These are phyloP conservation scores for Rhodotorula sp. DNA, from an alignment of 1,284 basidiomycete species.

Conservation along the genomic window DNA sequence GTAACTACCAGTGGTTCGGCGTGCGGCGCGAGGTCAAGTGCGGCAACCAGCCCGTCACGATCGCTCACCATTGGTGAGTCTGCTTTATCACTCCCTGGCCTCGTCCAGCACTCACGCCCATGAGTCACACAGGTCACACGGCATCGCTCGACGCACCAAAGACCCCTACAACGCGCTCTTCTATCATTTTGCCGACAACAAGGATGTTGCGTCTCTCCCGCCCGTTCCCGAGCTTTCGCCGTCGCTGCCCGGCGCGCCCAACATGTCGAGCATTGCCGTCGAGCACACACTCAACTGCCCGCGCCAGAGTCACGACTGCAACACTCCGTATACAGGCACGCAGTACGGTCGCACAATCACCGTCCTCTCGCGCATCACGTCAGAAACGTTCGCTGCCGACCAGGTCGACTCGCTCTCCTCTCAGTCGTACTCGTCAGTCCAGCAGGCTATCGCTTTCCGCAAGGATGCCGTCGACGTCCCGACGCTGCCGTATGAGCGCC, in stretches of 20 bases:
- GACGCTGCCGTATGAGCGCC: constrained; percentile 5
- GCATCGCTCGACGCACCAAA: constrained; percentile 25
- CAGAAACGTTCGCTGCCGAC: constrained; percentile 27
- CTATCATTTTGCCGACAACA: constrained; percentile 31
- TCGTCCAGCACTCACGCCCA: background rate
- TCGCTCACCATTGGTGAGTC: constrained; percentile 37
- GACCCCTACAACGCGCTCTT: constrained; percentile 36
- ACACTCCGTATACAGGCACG: background rate
- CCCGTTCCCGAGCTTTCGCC: constrained; percentile 8
- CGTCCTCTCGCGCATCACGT: constrained; percentile 22
- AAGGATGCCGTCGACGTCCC: constrained; percentile 4
- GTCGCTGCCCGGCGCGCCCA: constrained; percentile 19
- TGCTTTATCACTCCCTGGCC: background rate
- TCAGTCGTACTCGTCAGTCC: constrained; percentile 28
- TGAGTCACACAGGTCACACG: constrained; percentile 21
- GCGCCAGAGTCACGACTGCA: constrained; percentile 38
- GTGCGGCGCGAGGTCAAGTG: constrained; percentile 33
- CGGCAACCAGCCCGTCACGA: constrained; percentile 30
- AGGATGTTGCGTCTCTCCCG: background rate
- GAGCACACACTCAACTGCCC: constrained; percentile 38
- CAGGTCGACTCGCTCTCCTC: constrained; percentile 26
- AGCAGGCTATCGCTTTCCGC: constrained; percentile 23
- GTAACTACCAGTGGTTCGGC: constrained; percentile 43
- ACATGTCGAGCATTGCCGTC: constrained; percentile 24
- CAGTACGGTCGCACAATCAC: constrained; percentile 26